Evolutionary conservation across 1,284 basidiomycete species (phyloP).

Genomic region (Leucoagaricus sp.): DNA sequence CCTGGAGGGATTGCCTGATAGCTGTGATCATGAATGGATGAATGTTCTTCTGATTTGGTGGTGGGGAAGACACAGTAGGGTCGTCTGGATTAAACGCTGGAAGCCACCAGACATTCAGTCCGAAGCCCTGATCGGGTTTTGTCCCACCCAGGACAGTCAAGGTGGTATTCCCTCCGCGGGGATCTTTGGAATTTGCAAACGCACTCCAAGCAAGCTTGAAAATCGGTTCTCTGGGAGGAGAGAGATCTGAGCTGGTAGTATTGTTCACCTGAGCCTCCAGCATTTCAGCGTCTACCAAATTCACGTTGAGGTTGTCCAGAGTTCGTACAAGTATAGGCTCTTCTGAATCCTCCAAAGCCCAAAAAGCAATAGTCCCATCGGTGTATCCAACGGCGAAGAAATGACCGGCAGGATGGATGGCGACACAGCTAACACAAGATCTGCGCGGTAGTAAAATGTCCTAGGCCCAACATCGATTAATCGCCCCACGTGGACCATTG

Average conservation of each 20-base stretch:
- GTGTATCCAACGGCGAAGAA: slow-evolving; percentile 73
- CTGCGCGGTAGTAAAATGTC: slow-evolving; percentile 72
- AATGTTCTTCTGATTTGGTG: slow-evolving; percentile 31
- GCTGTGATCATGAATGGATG: slow-evolving; percentile 60
- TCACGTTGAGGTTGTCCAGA: slow-evolving; percentile 56
- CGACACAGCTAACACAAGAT: slow-evolving; percentile 71
- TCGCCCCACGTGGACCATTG: background rate
- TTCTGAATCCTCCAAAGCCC: slow-evolving; percentile 82
- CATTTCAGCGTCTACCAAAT: slow-evolving; percentile 47
- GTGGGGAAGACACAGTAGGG: slow-evolving; percentile 35
- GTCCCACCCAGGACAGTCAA: slow-evolving; percentile 83
- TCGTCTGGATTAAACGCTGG: slow-evolving; percentile 70
- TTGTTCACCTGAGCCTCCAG: slow-evolving; percentile 44
- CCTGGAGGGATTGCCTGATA: slow-evolving; percentile 62
- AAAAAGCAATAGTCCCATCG: slow-evolving; percentile 90
- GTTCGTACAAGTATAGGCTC: slow-evolving; percentile 82
- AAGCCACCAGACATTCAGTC: slow-evolving; percentile 72
- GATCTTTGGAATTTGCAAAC: slow-evolving; percentile 65
- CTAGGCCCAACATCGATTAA: slow-evolving; percentile 33
- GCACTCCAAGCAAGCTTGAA: slow-evolving; percentile 89
- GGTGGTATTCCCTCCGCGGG: slow-evolving; percentile 67
- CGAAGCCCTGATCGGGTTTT: slow-evolving; percentile 53
- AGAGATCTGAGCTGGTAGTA: slow-evolving; percentile 13
- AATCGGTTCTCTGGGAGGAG: slow-evolving; percentile 68
- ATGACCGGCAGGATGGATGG: slow-evolving; percentile 71